Conservation (phyloP, 495 filamentous ascomycete species). For the Lasiosphaeris hirsuta region DNA sequence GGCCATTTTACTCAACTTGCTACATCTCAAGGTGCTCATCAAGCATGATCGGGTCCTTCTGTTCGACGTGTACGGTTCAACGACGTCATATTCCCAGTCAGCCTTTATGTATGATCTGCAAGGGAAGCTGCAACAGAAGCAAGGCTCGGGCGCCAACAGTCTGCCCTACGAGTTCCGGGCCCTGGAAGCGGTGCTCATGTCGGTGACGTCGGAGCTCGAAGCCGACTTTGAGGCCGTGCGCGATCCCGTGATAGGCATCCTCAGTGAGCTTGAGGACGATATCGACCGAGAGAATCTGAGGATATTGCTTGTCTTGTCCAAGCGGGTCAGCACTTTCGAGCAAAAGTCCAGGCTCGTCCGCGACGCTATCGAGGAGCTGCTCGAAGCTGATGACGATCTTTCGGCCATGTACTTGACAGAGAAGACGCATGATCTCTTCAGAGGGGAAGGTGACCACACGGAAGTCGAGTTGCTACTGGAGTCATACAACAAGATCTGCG, state of each 20-base stretch:
- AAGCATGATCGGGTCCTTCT: constrained; percentile 91
- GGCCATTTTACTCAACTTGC: constrained; percentile 89
- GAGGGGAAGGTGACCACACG: constrained; percentile 85
- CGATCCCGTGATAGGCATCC: constrained; percentile 83
- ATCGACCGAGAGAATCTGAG: constrained; percentile 93
- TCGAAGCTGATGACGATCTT: constrained; percentile 97
- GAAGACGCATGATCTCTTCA: constrained; percentile 66
- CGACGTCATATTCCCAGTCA: constrained; percentile 90
- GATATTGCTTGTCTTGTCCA: constrained; percentile 86
- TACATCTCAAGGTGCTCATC: constrained; percentile 90
- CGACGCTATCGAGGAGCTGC: constrained; percentile 89
- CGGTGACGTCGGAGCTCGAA: constrained; percentile 82
- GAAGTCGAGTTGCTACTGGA: constrained; percentile 96
- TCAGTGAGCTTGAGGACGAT: constrained; percentile 90
- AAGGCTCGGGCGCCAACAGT: constrained; percentile 45
- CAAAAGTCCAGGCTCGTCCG: constrained; percentile 93
- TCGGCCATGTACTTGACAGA: constrained; percentile 93
- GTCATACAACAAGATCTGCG: constrained; percentile 94
- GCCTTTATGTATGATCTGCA: constrained; percentile 92
- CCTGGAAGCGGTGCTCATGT: constrained; percentile 76
- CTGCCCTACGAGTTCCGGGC: constrained; percentile 72
- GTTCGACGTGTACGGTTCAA: constrained; percentile 94
- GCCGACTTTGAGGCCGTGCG: constrained; percentile 89
- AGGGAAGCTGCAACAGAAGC: constrained; percentile 57
- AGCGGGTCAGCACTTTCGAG: constrained; percentile 93